Evolutionary conservation across 2,329 filamentous ascomycete species (phyloP).

Genomic region (Cryphonectria naterciae): DNA sequence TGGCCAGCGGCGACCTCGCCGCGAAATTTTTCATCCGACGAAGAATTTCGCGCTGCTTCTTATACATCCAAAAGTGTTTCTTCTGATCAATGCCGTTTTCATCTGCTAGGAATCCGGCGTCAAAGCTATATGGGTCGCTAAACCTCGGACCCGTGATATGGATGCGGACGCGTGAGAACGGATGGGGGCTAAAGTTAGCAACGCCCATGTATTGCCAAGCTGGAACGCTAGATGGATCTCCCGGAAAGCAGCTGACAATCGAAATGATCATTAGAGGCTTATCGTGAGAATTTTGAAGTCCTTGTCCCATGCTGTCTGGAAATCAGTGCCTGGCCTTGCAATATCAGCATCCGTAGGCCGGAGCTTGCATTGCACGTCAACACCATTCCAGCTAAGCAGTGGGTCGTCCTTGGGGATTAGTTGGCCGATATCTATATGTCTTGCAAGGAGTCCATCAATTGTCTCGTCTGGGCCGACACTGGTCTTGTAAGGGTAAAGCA

Average conservation of each 20-base stretch:
- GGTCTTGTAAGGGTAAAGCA: too few species aligned
- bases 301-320: constrained; percentile 33
- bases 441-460: too few species aligned
- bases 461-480: too few species aligned
- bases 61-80: constrained; percentile 56
- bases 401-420: too few species aligned
- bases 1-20: constrained; percentile 37
- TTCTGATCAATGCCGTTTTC: constrained; percentile 48
- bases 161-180: constrained; percentile 21
- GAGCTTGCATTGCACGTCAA: constrained; percentile 22
- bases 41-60: constrained; percentile 52
- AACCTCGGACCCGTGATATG: constrained; percentile 51
- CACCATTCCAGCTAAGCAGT: constrained; percentile 22
- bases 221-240: constrained; percentile 44
- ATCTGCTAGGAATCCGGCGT: constrained; percentile 56
- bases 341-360: constrained; percentile 31
- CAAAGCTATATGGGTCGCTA: constrained; percentile 50
- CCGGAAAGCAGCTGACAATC: constrained; percentile 46
- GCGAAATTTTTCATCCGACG: constrained; percentile 38
- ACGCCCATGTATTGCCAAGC: constrained; percentile 55
- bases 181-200: constrained; percentile 37
- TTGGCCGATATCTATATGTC: too few species aligned
- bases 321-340: constrained; percentile 32
- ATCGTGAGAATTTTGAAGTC: constrained; percentile 19
- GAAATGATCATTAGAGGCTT: constrained; percentile 53